phyloP scores from a whole-genome alignment of 2,329 filamentous ascomycete genomes.

The Trichoderma breve region DNA sequence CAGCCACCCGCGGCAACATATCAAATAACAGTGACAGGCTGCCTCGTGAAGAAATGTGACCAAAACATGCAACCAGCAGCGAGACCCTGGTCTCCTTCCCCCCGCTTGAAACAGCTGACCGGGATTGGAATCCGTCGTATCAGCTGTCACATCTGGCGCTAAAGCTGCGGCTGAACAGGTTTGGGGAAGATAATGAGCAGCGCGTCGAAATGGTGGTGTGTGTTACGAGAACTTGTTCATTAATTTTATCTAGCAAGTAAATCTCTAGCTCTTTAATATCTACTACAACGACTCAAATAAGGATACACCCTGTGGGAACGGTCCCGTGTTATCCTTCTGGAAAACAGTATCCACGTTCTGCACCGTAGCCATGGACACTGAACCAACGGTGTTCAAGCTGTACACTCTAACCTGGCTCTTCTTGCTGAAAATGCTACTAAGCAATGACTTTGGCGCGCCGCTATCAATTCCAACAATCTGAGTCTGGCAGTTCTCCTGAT shows the following conservation, averaged over 20 bases:
- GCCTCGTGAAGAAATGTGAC: neutral
- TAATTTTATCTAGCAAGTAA: no score
- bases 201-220: neutral
- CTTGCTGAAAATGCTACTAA: neutral
- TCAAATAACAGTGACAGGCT: neutral
- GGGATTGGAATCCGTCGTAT: neutral
- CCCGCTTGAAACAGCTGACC: neutral
- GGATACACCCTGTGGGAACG: neutral
- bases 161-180: neutral
- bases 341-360: neutral
- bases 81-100: neutral
- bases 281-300: neutral
- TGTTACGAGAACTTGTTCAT: neutral
- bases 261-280: neutral
- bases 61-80: no score
- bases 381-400: slow-evolving; percentile 21
- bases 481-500: slow-evolving; percentile 25
- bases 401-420: slow-evolving; percentile 21
- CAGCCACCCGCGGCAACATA: neutral
- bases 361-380: neutral
- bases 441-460: neutral
- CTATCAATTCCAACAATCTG: slow-evolving; percentile 16
- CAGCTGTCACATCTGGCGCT: neutral
- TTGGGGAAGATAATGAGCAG: neutral
- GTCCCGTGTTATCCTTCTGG: neutral